Conservation (phyloP, 2,329 filamentous ascomycete genomes). For the Aspergillus thermomutatus region DNA sequence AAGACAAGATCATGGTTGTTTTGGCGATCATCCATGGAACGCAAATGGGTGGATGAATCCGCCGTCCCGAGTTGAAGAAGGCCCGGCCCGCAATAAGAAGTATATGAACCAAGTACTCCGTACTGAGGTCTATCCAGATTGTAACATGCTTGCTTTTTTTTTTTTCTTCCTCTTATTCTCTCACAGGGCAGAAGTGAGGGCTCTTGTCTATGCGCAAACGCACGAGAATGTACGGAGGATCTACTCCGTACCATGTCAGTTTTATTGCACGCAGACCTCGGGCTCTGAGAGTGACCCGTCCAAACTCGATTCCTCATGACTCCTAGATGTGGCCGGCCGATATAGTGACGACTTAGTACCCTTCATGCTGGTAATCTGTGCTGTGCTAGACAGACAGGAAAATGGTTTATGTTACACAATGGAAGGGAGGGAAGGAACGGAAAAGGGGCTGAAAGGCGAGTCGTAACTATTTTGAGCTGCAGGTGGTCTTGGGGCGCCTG, state of each 20-base stretch:
- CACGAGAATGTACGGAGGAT: neutral
- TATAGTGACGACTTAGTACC: neutral
- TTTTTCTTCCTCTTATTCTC: neutral
- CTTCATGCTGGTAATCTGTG: neutral
- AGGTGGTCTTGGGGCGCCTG: no score
- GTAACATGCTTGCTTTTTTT: neutral
- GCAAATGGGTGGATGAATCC: neutral
- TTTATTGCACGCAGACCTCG: neutral
- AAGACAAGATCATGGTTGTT: neutral
- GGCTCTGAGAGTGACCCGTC: no score
- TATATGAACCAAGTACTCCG: constrained; percentile 2
- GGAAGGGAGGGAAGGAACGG: neutral
- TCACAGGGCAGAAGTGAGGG: neutral
- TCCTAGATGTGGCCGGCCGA: no score
- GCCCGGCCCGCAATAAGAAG: constrained; percentile 14
- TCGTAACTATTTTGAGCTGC: neutral
- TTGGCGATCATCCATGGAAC: neutral
- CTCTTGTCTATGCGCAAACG: neutral
- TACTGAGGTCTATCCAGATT: neutral
- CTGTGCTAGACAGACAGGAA: neutral
- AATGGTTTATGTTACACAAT: neutral
- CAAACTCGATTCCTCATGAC: no score
- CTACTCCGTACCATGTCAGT: no score
- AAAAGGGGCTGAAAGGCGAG: neutral
- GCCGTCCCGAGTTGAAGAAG: constrained; percentile 8